A percentile compares a stretch with the other conserved stretches of the same genome.
Conservation (phyloP, 2,329 filamentous ascomycete species). For the Chaetomiaceae sp. region DNA sequence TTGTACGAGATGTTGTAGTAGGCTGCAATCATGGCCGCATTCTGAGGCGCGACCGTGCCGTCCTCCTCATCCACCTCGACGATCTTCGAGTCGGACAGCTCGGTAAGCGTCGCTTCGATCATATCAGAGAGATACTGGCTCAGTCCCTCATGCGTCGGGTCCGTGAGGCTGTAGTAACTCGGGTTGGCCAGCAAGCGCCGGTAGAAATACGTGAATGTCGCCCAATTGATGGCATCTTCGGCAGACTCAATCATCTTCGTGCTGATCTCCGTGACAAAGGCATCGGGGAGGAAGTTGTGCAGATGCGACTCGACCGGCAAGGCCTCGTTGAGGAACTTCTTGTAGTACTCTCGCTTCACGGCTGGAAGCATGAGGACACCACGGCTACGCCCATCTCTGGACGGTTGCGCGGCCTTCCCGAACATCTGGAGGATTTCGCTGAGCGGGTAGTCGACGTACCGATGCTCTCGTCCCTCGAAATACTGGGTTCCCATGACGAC, state of each 20-base stretch:
- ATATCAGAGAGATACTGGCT: constrained; percentile 91
- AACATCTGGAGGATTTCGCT: constrained; percentile 98
- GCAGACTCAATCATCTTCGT: constrained; percentile 92
- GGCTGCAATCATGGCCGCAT: constrained; percentile 94
- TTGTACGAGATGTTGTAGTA: constrained; percentile 99
- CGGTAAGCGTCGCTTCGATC: constrained; percentile 86
- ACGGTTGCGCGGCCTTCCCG: constrained; percentile 77
- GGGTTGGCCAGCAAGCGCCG: constrained; percentile 89
- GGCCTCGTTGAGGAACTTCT: constrained; percentile 96
- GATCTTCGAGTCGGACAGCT: constrained; percentile 87
- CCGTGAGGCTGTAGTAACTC: constrained; percentile 87
- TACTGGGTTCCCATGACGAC: constrained; percentile 98
- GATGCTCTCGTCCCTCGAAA: constrained; percentile 92
- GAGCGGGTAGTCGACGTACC: constrained; percentile 93
- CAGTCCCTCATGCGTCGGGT: constrained; percentile 86
- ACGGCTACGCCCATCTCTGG: constrained; percentile 71
- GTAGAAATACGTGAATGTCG: constrained; percentile 98
- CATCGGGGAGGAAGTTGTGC: constrained; percentile 86
- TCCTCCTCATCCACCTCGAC: constrained; percentile 94
- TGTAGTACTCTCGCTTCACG: constrained; percentile 95
- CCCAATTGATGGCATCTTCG: constrained; percentile 97
- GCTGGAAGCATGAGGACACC: constrained; percentile 96
- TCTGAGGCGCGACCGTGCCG: constrained; percentile 80
- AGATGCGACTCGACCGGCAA: constrained; percentile 92
- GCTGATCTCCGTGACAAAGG: constrained; percentile 94